Conservation (phyloP, 2,329 filamentous ascomycete genomes). For the Tetracladium maxilliforme region DNA sequence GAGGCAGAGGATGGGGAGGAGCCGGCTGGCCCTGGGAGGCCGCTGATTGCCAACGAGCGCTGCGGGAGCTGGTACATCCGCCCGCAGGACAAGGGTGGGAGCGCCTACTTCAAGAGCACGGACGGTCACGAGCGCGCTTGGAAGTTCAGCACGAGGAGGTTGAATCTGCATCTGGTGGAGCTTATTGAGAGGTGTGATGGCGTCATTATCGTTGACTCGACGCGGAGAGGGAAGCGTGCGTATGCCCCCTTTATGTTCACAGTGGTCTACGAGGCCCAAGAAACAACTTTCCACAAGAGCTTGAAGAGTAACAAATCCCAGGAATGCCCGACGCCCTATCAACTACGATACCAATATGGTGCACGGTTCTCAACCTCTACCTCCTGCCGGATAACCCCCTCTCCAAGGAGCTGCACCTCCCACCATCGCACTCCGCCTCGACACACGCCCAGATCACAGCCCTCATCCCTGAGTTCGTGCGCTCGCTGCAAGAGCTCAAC, state of each 20-base stretch:
- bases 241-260: slow-evolving; percentile 5
- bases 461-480: slow-evolving; percentile 38
- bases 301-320: no score
- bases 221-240: slow-evolving; percentile 71
- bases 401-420: slow-evolving; percentile 47
- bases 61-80: slow-evolving; percentile 93
- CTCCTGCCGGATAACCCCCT: slow-evolving; percentile 48
- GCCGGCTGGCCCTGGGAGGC: slow-evolving; percentile 31
- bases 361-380: slow-evolving; percentile 65
- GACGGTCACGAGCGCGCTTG: slow-evolving; percentile 87
- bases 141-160: slow-evolving; percentile 70
- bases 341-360: slow-evolving; percentile 92
- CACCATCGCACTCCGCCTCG: slow-evolving; percentile 56
- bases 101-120: slow-evolving; percentile 94
- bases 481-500: slow-evolving; percentile 33
- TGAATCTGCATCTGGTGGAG: slow-evolving; percentile 72
- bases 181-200: slow-evolving; percentile 53
- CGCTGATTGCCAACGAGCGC: slow-evolving; percentile 81
- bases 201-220: slow-evolving; percentile 84
- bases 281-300: no score
- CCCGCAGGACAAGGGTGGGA: slow-evolving; percentile 47
- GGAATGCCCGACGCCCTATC: slow-evolving; percentile 88
- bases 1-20: background rate
- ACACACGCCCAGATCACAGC: slow-evolving; percentile 68
- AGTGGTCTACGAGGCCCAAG: no score